A percentile compares a stretch with the other conserved stretches of the same genome.
Evolutionary conservation across 192 early-diverging fungal genomes (phyloP).

Genomic region (Coemansia sp.): DNA sequence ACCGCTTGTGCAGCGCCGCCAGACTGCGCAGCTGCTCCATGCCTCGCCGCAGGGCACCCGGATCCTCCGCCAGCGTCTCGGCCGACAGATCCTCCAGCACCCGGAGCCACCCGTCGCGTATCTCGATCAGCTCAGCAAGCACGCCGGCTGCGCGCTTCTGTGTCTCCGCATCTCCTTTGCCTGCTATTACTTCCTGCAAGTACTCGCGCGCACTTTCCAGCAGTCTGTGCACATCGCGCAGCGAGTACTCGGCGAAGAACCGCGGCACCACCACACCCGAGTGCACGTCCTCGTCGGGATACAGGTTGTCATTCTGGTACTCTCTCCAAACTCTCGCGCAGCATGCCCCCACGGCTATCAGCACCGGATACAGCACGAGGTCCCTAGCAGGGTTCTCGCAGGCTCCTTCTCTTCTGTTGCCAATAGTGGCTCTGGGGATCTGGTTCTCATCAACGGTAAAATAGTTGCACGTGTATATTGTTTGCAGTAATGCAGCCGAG

Average conservation of each 20-base stretch:
- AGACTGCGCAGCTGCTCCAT: neutral
- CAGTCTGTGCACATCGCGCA: conserved; percentile 8
- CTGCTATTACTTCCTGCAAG: neutral
- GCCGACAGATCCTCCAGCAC: conserved; percentile 14
- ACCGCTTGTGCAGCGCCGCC: conserved; percentile 3
- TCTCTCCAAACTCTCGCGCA: conserved; percentile 38
- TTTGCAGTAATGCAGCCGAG: conserved; percentile 46
- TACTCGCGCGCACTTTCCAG: conserved; percentile 14
- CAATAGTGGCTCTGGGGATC: neutral
- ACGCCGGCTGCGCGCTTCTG: conserved; percentile 7
- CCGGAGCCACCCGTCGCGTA: conserved; percentile 32
- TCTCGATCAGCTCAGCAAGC: conserved; percentile 17
- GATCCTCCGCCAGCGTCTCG: conserved; percentile 19
- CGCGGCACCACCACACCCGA: conserved; percentile 11
- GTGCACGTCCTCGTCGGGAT: conserved; percentile 44
- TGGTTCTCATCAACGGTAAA: conserved; percentile 12
- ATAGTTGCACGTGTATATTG: conserved; percentile 49
- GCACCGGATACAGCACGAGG: conserved; percentile 35
- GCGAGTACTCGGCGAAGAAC: conserved; percentile 28
- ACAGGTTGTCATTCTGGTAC: conserved; percentile 40
- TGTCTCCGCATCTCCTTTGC: neutral
- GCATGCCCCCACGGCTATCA: conserved; percentile 29
- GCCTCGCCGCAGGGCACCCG: conserved; percentile 11
- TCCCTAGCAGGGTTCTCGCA: conserved; percentile 23
- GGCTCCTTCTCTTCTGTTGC: neutral